Base-by-base conservation (phyloP, 495 filamentous ascomycete genomes). In the Penicillium subrubescens region DNA sequence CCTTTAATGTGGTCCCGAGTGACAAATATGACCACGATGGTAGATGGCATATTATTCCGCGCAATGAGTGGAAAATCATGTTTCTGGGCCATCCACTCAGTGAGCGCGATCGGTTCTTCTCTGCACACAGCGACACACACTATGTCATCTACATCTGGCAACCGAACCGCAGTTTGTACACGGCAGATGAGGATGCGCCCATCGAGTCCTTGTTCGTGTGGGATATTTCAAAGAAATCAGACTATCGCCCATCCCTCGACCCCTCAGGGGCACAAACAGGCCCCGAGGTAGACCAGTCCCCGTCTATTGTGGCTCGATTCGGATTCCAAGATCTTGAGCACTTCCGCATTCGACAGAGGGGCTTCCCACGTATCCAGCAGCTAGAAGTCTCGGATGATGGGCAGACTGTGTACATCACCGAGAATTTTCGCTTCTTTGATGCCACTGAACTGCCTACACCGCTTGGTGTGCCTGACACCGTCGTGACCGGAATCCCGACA, bases 11-110 rank as follows among this genome's bases (percentile, higher is more conserved):
- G 21, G 65, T 34, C 27, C 60, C 37, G 10, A 56, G 29, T 5
- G 44, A 57, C 0, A 33, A 33, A 2, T 33, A 6, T 12, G 59
- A 39, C 0, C 1, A 25, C 3, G 43, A 67, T 11, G 73, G 62
- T 33, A 74, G 73, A n/a, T 88, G 82, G 82, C 68, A 68, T 14
- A 73, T 88, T 52, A 65, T 65, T 1, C 82, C 83, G 29, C 86
- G 88, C n/a, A 89, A 86, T 62, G 88, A 91, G 68, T 91, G 86
- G 85, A 88, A 88, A 67, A 84, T 90, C 11, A 84, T 88, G 75
- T 86, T 85, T 58, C 76, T 86, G 5, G 88, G 86, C 7, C 81
- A 89, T 31, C 85, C 87, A 5, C 66, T 90, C 10, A 86, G 84
- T 68, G 78, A 81, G 21, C 72, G 79, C 48, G 86, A 90, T 63